Percentiles rank a stretch among this genome's conserved stretches.
Conservation (phyloP, 2,329 filamentous ascomycete species). For the Aspergillus fumigatus region DNA sequence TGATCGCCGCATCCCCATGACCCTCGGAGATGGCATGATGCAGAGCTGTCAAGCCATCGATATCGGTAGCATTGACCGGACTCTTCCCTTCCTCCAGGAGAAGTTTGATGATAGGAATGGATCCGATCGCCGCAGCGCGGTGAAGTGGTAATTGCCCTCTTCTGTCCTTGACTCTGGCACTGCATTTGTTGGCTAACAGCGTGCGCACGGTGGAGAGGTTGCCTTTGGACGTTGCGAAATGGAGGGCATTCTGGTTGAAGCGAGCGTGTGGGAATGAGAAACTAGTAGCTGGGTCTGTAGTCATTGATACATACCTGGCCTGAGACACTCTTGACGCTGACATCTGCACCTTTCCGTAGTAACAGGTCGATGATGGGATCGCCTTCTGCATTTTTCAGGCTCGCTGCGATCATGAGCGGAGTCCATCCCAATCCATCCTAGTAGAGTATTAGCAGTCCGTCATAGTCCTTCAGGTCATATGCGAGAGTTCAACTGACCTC, state of each 20-base stretch:
- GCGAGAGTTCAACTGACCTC: slow-evolving; percentile 47
- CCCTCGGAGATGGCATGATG: slow-evolving; percentile 66
- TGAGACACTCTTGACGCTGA: slow-evolving; percentile 39
- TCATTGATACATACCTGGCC: slow-evolving; percentile 34
- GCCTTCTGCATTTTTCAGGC: slow-evolving; percentile 43
- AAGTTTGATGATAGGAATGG: slow-evolving; percentile 77
- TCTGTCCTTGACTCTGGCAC: slow-evolving; percentile 74
- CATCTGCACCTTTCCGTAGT: slow-evolving; percentile 44
- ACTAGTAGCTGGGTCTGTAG: neutral
- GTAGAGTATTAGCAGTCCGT: neutral
- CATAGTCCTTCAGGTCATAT: neutral
- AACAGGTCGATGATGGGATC: slow-evolving; percentile 43
- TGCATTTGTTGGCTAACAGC: slow-evolving; percentile 72
- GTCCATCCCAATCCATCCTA: slow-evolving; percentile 49
- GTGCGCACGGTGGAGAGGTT: slow-evolving; percentile 76
- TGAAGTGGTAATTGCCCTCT: slow-evolving; percentile 88
- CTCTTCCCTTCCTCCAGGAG: slow-evolving; percentile 70
- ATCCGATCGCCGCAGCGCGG: slow-evolving; percentile 84
- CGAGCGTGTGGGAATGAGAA: neutral
- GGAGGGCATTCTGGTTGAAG: slow-evolving; percentile 66
- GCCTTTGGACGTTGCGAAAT: slow-evolving; percentile 86
- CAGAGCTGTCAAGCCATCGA: slow-evolving; percentile 77
- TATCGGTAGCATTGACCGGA: slow-evolving; percentile 78
- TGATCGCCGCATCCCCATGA: slow-evolving; percentile 74
- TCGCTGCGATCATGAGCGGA: slow-evolving; percentile 47